Percentiles rank a stretch among this genome's conserved stretches.
phyloP scores from a whole-genome alignment of 78 protist species.

The Dictyostelium purpureum region DNA sequence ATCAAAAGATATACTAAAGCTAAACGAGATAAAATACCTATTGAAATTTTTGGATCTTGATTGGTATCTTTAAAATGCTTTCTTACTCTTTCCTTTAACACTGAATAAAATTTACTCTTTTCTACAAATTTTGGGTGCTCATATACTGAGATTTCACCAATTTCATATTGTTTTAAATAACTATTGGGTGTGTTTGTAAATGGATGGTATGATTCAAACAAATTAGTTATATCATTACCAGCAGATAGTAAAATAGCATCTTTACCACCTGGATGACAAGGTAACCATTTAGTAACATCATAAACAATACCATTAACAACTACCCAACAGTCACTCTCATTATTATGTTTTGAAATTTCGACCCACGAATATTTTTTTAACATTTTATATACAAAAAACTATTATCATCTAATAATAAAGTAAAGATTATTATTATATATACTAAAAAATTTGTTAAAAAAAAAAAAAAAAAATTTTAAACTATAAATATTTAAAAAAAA shows the following conservation, averaged over 20 bases:
- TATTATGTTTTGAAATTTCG: constrained; percentile 83
- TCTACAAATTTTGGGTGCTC: constrained; percentile 46
- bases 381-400: not conserved
- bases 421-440: not conserved
- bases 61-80: not conserved
- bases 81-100: constrained; percentile 49
- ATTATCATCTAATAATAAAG: too few species aligned
- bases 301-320: constrained; percentile 85
- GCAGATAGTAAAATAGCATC: constrained; percentile 3
- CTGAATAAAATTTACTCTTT: constrained; percentile 48
- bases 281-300: constrained; percentile 79
- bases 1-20: not conserved
- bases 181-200: not conserved
- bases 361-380: constrained; percentile 17
- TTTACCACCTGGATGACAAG: constrained; percentile 92
- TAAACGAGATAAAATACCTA: not conserved
- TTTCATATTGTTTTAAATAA: not conserved
- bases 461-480: not conserved
- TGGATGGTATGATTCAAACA: constrained; percentile 16
- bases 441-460: not conserved
- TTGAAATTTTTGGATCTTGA: constrained; percentile 29
- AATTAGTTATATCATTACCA: constrained; percentile 31
- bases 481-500: too few species aligned
- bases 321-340: constrained; percentile 82
- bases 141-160: constrained; percentile 28